Conservation (phyloP, 2,329 filamentous ascomycete species). For the Aspergillus hiratsukae region DNA sequence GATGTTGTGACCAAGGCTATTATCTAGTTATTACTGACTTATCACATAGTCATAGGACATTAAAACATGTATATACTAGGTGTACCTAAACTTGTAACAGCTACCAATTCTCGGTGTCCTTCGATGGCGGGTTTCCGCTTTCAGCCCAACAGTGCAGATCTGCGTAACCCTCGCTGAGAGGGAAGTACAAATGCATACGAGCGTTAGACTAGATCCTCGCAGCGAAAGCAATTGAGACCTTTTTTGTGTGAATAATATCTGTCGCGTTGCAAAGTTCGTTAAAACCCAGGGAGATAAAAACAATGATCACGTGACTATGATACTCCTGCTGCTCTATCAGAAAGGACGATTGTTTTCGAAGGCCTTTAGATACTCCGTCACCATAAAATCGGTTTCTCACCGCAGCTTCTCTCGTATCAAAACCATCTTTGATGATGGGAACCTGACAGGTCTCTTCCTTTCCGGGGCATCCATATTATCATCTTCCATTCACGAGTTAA, state of each 20-base stretch:
- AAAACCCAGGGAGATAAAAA: neutral
- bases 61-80: neutral
- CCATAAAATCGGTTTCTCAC: too few relatives aligned
- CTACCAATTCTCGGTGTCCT: neutral
- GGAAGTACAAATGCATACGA: too few relatives aligned
- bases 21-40: neutral
- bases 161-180: neutral
- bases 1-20: neutral
- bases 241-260: neutral
- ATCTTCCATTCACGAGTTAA: constrained; percentile 10
- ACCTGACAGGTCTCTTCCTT: neutral
- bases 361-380: too few relatives aligned
- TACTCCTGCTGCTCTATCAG: neutral
- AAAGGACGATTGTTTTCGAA: too few relatives aligned
- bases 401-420: too few relatives aligned
- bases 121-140: too few relatives aligned
- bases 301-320: neutral
- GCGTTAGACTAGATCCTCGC: too few relatives aligned
- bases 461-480: neutral
- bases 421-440: neutral
- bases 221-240: neutral
- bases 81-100: neutral
- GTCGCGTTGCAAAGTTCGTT: neutral
- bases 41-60: neutral
- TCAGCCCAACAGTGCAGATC: neutral